phyloP scores from a whole-genome alignment of 2,329 filamentous ascomycete species.

The Xylariaceae sp. region DNA sequence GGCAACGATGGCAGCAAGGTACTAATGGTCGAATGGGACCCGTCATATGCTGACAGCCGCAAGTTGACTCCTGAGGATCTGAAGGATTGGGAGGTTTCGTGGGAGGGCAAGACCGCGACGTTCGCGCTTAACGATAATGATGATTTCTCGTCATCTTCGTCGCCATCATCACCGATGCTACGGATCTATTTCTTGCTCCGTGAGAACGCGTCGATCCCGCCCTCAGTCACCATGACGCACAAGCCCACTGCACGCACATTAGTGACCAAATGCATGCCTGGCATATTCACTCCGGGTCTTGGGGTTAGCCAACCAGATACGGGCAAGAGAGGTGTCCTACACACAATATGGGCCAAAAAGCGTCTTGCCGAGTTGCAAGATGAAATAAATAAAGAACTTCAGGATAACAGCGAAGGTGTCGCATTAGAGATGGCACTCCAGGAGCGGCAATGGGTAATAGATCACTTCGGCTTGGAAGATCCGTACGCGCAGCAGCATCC shows the following conservation, averaged over 20 bases:
- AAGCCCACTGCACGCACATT: conserved; percentile 37
- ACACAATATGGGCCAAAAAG: conserved; percentile 87
- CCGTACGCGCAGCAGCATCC: conserved; percentile 27
- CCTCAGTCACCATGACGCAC: conserved; percentile 62
- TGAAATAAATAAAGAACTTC: conserved; percentile 73
- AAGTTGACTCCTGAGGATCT: conserved; percentile 22
- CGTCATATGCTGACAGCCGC: conserved; percentile 46
- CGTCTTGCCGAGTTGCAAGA: conserved; percentile 68
- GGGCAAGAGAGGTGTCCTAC: conserved; percentile 76
- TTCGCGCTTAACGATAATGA: conserved; percentile 59
- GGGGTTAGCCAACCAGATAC: conserved; percentile 61
- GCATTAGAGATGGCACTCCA: conserved; percentile 79
- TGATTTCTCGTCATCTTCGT: conserved; percentile 39
- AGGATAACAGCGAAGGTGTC: conserved; percentile 73
- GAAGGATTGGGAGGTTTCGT: conserved; percentile 68
- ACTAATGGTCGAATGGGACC: conserved; percentile 81
- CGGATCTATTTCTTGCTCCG: conserved; percentile 79
- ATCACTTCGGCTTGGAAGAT: conserved; percentile 66
- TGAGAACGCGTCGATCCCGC: conserved; percentile 66
- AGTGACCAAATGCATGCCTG: conserved; percentile 73
- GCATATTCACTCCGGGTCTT: conserved; percentile 77
- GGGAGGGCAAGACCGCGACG: conserved; percentile 74
- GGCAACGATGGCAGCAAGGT: conserved; percentile 85
- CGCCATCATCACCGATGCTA: no score
- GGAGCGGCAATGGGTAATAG: conserved; percentile 81